Conservation (phyloP, 73 alveolate species). For the Symbiodinium pilosum region DNA sequence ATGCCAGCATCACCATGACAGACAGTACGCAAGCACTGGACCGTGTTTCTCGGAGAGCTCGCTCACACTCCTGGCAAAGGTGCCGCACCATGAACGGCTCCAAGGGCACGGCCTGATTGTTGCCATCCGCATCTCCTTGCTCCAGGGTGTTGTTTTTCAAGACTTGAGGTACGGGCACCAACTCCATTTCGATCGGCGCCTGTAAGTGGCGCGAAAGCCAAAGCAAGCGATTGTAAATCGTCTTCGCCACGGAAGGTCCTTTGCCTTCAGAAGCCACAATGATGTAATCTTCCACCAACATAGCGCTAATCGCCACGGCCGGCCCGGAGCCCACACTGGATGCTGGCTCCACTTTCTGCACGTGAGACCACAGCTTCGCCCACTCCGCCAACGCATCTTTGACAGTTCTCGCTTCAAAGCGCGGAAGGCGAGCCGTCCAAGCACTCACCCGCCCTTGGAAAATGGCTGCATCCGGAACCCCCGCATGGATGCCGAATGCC, state of each 20-base stretch:
- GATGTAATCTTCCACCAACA: not conserved
- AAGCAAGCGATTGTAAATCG: not conserved
- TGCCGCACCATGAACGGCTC: not conserved
- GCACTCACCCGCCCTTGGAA: not conserved
- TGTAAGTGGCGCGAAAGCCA: constrained; percentile 2
- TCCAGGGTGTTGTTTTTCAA: not conserved
- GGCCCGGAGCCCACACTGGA: not conserved
- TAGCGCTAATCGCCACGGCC: not conserved
- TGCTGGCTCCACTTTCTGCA: not conserved
- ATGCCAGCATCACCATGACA: not conserved
- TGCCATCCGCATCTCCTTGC: not conserved
- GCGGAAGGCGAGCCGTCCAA: not conserved
- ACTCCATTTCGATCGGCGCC: not conserved
- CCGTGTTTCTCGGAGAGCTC: not conserved
- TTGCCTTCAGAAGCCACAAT: not conserved
- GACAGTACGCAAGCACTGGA: not conserved
- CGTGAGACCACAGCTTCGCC: not conserved
- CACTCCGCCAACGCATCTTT: not conserved
- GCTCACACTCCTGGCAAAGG: not conserved
- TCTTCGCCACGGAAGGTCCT: not conserved
- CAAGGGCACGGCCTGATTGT: not conserved
- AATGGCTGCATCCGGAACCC: not conserved
- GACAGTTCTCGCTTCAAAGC: not conserved
- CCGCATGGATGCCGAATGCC: not conserved
- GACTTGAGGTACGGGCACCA: not conserved